A percentile compares a stretch with the other conserved stretches of the same genome.
Evolutionary conservation across 495 filamentous ascomycete genomes (phyloP).

Genomic region (Xanthoparmelia taractica): DNA sequence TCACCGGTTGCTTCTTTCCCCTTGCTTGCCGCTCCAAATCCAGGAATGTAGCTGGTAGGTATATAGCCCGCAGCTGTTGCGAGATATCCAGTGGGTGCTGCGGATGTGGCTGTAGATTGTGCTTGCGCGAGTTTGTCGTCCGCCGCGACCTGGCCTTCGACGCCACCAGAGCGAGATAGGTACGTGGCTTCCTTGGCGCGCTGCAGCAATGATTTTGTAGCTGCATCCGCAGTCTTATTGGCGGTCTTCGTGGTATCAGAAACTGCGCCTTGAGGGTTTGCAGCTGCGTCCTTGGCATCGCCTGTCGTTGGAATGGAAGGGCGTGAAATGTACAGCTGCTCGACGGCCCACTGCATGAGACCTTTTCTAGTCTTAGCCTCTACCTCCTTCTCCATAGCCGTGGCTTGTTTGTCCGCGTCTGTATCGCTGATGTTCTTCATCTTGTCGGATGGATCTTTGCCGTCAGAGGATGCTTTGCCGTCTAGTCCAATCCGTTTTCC

Average conservation of each 20-base stretch:
- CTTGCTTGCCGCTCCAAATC: slow-evolving; percentile 8
- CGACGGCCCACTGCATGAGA: slow-evolving; percentile 30
- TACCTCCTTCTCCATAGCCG: slow-evolving; percentile 36
- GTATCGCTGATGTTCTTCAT: slow-evolving; percentile 22
- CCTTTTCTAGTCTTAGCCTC: slow-evolving; percentile 48
- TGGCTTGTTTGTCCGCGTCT: slow-evolving; percentile 22
- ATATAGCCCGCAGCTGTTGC: slow-evolving; percentile 24
- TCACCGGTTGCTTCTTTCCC: background rate
- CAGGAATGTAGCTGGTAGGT: slow-evolving; percentile 20
- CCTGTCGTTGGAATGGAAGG: slow-evolving; percentile 2
- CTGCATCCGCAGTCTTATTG: slow-evolving; percentile 13
- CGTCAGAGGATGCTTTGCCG: slow-evolving; percentile 15
- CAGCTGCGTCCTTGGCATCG: slow-evolving; percentile 2
- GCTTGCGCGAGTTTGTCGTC: slow-evolving; percentile 13
- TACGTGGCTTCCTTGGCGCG: slow-evolving; percentile 22
- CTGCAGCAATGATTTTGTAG: slow-evolving; percentile 20
- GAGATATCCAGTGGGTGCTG: slow-evolving; percentile 11
- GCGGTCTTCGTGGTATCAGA: slow-evolving; percentile 17
- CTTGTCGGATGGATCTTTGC: slow-evolving; percentile 27
- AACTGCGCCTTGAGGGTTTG: slow-evolving; percentile 17
- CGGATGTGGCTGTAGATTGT: slow-evolving; percentile 4
- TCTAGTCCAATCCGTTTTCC: slow-evolving; percentile 20
- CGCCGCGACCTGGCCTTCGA: slow-evolving; percentile 12
- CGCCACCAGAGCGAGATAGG: slow-evolving; percentile 20
- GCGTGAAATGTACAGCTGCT: slow-evolving; percentile 25